Percentiles rank a stretch among this genome's conserved stretches.
Conservation (phyloP, 345 rosid species). For the Combretum micranthum region DNA sequence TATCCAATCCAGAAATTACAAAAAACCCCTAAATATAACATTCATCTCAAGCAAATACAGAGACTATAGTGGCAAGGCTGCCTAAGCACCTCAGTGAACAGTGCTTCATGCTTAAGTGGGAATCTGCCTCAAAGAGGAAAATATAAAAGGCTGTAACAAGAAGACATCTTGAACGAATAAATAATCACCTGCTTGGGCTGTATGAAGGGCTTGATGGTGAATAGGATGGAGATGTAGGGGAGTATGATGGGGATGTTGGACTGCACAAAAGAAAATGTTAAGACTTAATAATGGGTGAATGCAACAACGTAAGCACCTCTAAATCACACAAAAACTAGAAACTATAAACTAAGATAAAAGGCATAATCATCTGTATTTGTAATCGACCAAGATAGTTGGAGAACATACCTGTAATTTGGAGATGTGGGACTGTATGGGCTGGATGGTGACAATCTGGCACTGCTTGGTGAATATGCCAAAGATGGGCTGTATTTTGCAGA, state of each 20-base stretch:
- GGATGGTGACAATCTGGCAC: constrained; percentile 76
- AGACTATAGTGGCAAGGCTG: no score
- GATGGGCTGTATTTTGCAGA: constrained; percentile 77
- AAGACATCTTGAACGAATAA: background rate
- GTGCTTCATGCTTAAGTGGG: no score
- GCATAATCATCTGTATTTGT: background rate
- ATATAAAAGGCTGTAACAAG: no score
- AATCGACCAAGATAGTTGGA: background rate
- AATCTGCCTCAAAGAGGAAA: no score
- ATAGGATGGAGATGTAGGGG: constrained; percentile 90
- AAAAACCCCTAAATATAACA: no score
- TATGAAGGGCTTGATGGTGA: constrained; percentile 89
- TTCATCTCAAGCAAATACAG: no score
- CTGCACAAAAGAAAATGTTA: constrained; percentile 26
- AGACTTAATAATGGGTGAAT: background rate
- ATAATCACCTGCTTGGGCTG: constrained; percentile 82
- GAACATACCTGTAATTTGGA: constrained; percentile 73
- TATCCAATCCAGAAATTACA: no score
- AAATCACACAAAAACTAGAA: background rate
- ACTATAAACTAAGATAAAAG: background rate
- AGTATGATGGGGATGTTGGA: constrained; percentile 86
- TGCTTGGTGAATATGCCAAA: constrained; percentile 84
- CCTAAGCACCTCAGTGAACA: no score
- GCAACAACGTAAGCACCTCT: background rate
- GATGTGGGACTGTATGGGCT: constrained; percentile 97